Base-by-base conservation (phyloP, 495 filamentous ascomycete genomes). In the Daldinia caldariorum region DNA sequence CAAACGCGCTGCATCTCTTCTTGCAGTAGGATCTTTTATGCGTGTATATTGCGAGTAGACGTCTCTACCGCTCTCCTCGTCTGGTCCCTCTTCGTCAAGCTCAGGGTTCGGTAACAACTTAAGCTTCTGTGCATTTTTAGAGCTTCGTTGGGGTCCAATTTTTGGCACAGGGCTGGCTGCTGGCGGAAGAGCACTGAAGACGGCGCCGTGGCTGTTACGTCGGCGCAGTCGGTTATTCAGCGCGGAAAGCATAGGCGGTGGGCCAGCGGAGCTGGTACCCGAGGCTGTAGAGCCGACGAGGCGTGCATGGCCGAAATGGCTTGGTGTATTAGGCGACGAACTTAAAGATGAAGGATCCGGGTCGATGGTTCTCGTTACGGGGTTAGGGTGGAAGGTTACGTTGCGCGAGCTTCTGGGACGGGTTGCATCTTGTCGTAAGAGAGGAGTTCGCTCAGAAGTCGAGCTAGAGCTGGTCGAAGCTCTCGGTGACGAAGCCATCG, bases 11-110 rank as follows among this genome's bases (percentile, higher is more conserved):
- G 95, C 95, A 85, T 97, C 96, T 67, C 95, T 88, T 58, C 95
- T 83, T 12, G 95, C 94, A 0, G 92, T 96, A 2, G 94, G 94
- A 77, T 99, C 95, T 79, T 97, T 98, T 79, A 99, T 98, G 37
- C 96, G 89, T 9, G 87, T 81, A 86, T 97, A 85, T 78, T 99
- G 95, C 13, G 93, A 93, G 79, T 99, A 99, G 13, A 99, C 95
- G 78, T 99, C 95, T 59, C 95, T 85, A 18, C 94, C 94, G 71
- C 91, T 92, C 76, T 99, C 95, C 72, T 95, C 94, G 65, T 96
- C 93, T 3, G 82, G 81, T 1, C 80, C 86, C 49, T 92, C 91
- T 31, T 93, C 92, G 3, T 89, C 89, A 9, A 91, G 86, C 45
- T 94, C 92, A 1, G 96, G 94, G 73, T 94, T 92, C 4, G 95